Evolutionary conservation across 306 rosid species (phyloP), one percentile per base, ranked within the genome.

Genomic region (Pyrus pyrifolia): DNA sequence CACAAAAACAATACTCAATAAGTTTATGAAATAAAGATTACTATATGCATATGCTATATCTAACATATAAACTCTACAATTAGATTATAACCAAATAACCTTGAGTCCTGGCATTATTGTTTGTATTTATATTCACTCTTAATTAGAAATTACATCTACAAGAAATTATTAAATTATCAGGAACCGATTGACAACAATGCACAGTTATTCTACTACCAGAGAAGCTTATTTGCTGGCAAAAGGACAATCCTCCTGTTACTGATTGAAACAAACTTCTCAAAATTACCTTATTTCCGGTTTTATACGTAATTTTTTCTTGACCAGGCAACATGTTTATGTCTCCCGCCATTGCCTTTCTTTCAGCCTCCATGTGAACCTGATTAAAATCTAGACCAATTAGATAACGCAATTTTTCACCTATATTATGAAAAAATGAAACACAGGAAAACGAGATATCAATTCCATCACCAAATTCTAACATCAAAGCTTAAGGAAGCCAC

Each of bases 281-380:
- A 65, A 51, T 72, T 87, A 95, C 99, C 99, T 95, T 95, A 85
- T 83, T 93, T 80, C 99, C 99, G 75, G 83, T 85, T 86, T 79
- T 92, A 57, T 95, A 95, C 19, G 91, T 95, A 64, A 84, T 85
- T 78, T 81, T 95, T 82, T 92, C 98, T 85, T 77, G 84, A 72
- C 80, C 59, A 17, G 86, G 70, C 67, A 66, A 81, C 62, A 81
- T 76, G 83, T 82, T 87, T 78, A 86, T 59, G 23, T 90, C 97
- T 71, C 84, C 91, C 18, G 91, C 71, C 88, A 84, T 83, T 22
- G 90, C 91, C 86, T 92, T 90, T 83, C 93, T 88, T 69, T 92
- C 97, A 68, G 87, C 89, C 77, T 95, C 99, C 93, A 95, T 95
- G 85, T 95, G 97, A 80, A 95, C 99, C 99, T 95, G 85, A 82